Evolutionary conservation across 2,329 filamentous ascomycete genomes (phyloP).

Genomic region (Ophiostoma populinum): DNA sequence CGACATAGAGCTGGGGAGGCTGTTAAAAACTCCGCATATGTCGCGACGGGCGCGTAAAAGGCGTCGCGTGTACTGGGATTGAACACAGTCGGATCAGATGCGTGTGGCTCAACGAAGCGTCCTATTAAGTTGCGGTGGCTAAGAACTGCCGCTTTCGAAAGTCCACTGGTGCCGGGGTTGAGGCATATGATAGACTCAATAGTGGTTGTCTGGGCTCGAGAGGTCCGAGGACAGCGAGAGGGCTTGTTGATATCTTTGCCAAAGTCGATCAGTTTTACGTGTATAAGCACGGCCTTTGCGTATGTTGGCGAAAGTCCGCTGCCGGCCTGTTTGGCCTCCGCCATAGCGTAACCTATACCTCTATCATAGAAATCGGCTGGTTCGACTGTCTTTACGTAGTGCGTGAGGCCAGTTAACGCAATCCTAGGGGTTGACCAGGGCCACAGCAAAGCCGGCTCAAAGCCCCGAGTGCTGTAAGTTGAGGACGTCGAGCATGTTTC

Average conservation of each 20-base stretch:
- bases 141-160: conserved; percentile 2
- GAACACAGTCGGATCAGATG: background rate
- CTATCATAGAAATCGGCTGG: background rate
- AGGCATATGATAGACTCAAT: conserved; percentile 2
- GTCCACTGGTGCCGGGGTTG: conserved; percentile 2
- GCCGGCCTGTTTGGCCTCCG: background rate
- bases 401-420: background rate
- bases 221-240: background rate
- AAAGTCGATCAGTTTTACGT: too few species aligned
- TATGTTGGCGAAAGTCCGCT: background rate
- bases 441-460: conserved; percentile 1
- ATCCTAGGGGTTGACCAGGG: conserved; percentile 2
- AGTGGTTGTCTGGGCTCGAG: background rate
- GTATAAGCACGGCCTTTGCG: too few species aligned
- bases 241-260: background rate
- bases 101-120: background rate
- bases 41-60: conserved; percentile 2
- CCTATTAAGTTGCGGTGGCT: conserved; percentile 4
- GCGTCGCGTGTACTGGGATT: background rate
- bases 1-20: background rate
- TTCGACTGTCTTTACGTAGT: conserved; percentile 3
- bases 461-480: background rate
- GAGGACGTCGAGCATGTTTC: conserved; percentile 1
- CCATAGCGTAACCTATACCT: background rate
- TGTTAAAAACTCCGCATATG: conserved; percentile 4